Evolutionary conservation across 2,329 filamentous ascomycete species (phyloP).

Genomic region (Pseudogymnoascus sp.): DNA sequence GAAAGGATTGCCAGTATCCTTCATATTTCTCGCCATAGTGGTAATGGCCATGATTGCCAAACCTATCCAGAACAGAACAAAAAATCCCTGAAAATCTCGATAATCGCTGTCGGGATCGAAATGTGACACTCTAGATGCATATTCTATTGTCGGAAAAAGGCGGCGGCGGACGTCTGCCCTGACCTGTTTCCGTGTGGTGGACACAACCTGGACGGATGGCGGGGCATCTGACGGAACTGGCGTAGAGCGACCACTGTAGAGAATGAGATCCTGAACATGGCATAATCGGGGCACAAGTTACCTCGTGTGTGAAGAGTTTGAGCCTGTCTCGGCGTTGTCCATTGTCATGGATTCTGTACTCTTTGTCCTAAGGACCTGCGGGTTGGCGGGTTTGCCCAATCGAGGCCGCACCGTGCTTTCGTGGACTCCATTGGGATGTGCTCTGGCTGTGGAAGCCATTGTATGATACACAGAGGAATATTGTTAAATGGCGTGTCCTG

Average conservation of each 20-base stretch:
- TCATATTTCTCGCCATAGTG: conserved; percentile 84
- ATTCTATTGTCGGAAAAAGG: conserved; percentile 89
- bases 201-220: conserved; percentile 83
- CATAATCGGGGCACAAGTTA: conserved; percentile 10
- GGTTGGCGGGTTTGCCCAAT: conserved; percentile 23
- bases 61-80: conserved; percentile 96
- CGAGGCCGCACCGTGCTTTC: conserved; percentile 16
- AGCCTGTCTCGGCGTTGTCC: conserved; percentile 18
- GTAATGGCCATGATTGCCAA: conserved; percentile 96
- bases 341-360: conserved; percentile 20
- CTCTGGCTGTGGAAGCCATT: background rate
- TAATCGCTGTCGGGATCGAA: conserved; percentile 91
- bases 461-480: background rate
- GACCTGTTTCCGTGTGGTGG: conserved; percentile 73
- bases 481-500: background rate
- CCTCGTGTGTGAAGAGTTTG: conserved; percentile 25
- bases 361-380: conserved; percentile 21
- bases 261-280: conserved; percentile 9
- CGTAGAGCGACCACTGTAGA: conserved; percentile 67
- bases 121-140: conserved; percentile 83
- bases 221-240: conserved; percentile 83
- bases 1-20: conserved; percentile 84
- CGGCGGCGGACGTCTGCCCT: conserved; percentile 74
- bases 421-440: conserved; percentile 21
- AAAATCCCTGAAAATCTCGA: conserved; percentile 93